Conservation (phyloP, 345 rosid species). For the Carallia pectinifolia region DNA sequence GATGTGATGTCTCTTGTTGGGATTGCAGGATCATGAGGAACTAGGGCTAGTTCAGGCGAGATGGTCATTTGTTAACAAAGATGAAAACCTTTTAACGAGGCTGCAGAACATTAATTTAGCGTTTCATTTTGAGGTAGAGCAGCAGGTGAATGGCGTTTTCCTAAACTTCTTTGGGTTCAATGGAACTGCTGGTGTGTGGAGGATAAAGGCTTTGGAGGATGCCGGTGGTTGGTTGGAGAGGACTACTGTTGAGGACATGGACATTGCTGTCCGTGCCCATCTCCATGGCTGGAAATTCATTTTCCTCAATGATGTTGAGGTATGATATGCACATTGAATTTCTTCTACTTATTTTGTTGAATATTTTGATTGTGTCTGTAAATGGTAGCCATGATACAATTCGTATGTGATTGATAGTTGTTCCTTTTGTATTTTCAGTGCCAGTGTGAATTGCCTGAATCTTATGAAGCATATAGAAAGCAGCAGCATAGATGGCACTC, state of each 20-base stretch:
- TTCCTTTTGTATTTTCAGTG: conserved; percentile 45
- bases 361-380: not conserved
- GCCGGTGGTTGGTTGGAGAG: conserved; percentile 98
- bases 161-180: conserved; percentile 89
- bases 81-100: conserved; percentile 85
- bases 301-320: conserved; percentile 88
- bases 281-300: conserved; percentile 90
- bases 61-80: conserved; percentile 94
- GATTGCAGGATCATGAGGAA: conserved; percentile 69
- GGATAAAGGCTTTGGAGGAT: conserved; percentile 88
- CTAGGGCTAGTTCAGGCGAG: conserved; percentile 87
- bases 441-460: conserved; percentile 88
- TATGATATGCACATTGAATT: conserved; percentile 19
- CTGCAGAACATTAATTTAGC: conserved; percentile 83
- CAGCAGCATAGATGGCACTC: conserved; percentile 98
- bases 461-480: conserved; percentile 91
- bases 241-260: conserved; percentile 98
- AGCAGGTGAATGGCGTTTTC: conserved; percentile 85
- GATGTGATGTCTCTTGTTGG: not conserved
- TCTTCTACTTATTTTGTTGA: not conserved
- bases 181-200: conserved; percentile 98
- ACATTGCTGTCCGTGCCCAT: conserved; percentile 95
- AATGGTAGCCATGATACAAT: not conserved
- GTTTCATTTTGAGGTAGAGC: conserved; percentile 95
- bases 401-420: not conserved